Evolutionary conservation across 495 filamentous ascomycete species (phyloP), one percentile per base, ranked within the genome.

Genomic region (Penicillium cataractarum): DNA sequence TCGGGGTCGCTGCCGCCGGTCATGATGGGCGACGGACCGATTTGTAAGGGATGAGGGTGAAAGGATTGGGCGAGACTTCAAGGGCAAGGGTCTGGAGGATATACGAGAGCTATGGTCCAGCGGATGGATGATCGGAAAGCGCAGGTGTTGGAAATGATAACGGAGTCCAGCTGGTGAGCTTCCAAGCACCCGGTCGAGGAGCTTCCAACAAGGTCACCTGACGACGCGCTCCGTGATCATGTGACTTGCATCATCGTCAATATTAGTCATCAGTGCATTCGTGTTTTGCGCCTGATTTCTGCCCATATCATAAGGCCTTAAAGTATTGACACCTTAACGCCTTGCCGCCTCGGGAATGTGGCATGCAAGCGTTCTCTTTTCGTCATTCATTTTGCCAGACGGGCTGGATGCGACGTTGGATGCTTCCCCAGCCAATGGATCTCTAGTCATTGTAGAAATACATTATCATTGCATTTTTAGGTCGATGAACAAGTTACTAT

Each of bases 1-100:
- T 96, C 93, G 57, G 82, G 80, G 65, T 85, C 83, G 65, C 72
- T 67, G 65, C 76, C 78, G 58, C 78, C 76, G 74, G 80, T 78
- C 83, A 85, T 85, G 51, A 62, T 76, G 76, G 62, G 61, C 40
- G 61, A 60, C 55, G 60, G 39, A 48, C 40, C 39, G 31, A 55
- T 57, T 56, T 55, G 27, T 42, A 39, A 55, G 37, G 46, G 40
- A 62, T 32, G 49, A 31, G 42, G 51, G 32, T 58, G 57, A 35
- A 55, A 57, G 53, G 39, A 46, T 40, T n/a, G 29, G 42, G 40
- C 37, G 49, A 17, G 48, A 39, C 35, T 35, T 24, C 27, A 56
- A 40, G n/a, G 49, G 32, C 49, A 52, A 58, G 39, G 59, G 58
- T 57, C 42, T 22, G 35, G 29, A 53, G 26, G 12, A 31, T 19